phyloP scores from a whole-genome alignment of 768 basidiomycete genomes.

The Mrakia blollopis region DNA sequence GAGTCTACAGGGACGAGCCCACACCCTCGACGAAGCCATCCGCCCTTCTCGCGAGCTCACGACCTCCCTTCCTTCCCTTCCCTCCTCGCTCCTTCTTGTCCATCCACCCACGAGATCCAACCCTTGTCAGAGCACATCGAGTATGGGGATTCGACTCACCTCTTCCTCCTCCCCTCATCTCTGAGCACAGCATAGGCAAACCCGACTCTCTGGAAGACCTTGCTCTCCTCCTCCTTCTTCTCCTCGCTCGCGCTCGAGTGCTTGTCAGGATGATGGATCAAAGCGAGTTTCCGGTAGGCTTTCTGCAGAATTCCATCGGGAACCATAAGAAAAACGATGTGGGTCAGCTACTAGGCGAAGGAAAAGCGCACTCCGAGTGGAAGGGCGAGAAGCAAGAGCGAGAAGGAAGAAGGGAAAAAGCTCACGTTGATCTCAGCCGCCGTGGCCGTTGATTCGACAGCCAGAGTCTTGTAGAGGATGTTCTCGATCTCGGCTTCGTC shows the following conservation, averaged over 20 bases:
- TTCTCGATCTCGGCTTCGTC: constrained; percentile 57
- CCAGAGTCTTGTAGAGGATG: constrained; percentile 65
- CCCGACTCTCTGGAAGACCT: constrained; percentile 81
- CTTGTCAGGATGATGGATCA: constrained; percentile 65
- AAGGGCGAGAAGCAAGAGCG: background rate
- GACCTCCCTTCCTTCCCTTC: background rate
- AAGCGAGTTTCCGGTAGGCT: constrained; percentile 38
- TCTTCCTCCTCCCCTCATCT: constrained; percentile 65
- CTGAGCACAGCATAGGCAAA: constrained; percentile 87
- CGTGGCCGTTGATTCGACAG: constrained; percentile 54
- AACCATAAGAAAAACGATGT: background rate
- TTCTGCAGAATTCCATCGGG: constrained; percentile 13
- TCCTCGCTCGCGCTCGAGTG: constrained; percentile 57
- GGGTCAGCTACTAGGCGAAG: background rate
- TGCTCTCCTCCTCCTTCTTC: constrained; percentile 63
- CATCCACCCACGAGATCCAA: too few species aligned
- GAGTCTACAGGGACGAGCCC: background rate
- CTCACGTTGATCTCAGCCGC: constrained; percentile 57
- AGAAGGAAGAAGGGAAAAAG: constrained; percentile 37
- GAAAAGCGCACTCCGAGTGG: background rate
- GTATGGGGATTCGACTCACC: constrained; percentile 36
- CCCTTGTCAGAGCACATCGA: too few species aligned
- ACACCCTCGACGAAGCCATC: background rate
- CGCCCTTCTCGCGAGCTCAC: background rate
- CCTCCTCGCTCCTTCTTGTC: too few species aligned